phyloP scores from a whole-genome alignment of 495 filamentous ascomycete species.

The Pseudomonodictys pantanalensis region DNA sequence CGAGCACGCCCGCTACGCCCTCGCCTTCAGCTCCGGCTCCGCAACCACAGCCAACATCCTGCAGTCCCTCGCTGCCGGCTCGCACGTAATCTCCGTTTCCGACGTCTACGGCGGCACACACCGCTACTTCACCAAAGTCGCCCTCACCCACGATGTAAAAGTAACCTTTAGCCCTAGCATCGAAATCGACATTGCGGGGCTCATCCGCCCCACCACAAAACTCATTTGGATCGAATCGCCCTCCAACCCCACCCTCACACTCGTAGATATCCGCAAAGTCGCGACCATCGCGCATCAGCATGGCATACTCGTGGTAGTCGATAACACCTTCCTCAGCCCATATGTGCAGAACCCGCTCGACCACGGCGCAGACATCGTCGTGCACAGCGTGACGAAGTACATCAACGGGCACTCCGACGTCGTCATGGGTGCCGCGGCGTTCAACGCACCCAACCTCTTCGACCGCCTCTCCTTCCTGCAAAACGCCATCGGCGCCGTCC shows the following conservation, averaged over 20 bases:
- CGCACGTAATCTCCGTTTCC: constrained; percentile 91
- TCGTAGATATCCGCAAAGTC: constrained; percentile 88
- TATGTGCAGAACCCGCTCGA: constrained; percentile 95
- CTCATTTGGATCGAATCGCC: constrained; percentile 97
- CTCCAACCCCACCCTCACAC: constrained; percentile 84
- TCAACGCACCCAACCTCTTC: constrained; percentile 77
- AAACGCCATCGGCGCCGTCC: constrained; percentile 94
- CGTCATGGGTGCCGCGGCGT: constrained; percentile 96
- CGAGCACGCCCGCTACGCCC: constrained; percentile 86
- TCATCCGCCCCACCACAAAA: constrained; percentile 88
- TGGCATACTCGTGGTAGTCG: constrained; percentile 91
- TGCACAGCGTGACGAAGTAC: constrained; percentile 99
- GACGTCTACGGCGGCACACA: constrained; percentile 98
- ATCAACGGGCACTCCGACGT: constrained; percentile 98
- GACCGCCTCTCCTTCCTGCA: constrained; percentile 84
- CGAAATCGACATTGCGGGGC: constrained; percentile 75
- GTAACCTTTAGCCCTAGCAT: constrained; percentile 92
- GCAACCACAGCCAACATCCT: constrained; percentile 90
- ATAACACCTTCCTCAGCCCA: constrained; percentile 96
- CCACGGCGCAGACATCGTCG: constrained; percentile 93
- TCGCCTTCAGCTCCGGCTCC: constrained; percentile 93
- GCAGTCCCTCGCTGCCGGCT: constrained; percentile 86
- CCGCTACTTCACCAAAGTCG: constrained; percentile 98
- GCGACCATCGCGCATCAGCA: constrained; percentile 77
- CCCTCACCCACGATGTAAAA: constrained; percentile 85